These are phyloP conservation scores for Backusella australiensis DNA, from an alignment of 192 early-diverging fungal genomes.

Conservation along the genomic window DNA sequence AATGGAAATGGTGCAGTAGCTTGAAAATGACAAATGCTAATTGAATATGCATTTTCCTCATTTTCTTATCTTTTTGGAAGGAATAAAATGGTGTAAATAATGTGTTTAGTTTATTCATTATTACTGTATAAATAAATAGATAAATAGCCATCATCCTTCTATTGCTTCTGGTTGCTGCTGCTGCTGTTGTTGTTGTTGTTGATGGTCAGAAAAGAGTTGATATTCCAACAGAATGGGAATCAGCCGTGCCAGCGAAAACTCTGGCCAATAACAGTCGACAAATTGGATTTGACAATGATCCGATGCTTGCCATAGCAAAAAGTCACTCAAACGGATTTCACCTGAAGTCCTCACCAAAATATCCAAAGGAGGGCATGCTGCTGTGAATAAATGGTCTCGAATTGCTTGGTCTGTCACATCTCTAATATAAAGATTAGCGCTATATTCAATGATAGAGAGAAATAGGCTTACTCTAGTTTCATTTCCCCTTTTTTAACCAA, in stretches of 20 bases:
- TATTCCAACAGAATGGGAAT: conserved; percentile 79
- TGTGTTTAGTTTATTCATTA: too few species aligned
- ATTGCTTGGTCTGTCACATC: conserved; percentile 64
- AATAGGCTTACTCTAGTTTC: conserved; percentile 29
- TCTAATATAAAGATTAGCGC: conserved; percentile 24
- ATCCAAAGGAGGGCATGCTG: conserved; percentile 71
- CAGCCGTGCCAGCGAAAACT: conserved; percentile 89
- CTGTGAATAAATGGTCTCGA: conserved; percentile 62
- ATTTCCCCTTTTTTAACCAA: conserved; percentile 58
- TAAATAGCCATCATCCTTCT: neutral
- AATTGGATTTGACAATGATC: conserved; percentile 81
- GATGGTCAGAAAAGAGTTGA: conserved; percentile 54
- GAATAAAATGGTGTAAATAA: too few species aligned
- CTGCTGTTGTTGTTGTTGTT: neutral
- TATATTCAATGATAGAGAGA: neutral
- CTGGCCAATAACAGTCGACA: conserved; percentile 90
- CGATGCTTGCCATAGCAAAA: conserved; percentile 41
- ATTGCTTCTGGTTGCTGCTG: neutral
- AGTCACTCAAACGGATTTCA: conserved; percentile 94
- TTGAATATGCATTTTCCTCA: too few species aligned
- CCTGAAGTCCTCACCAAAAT: conserved; percentile 92
- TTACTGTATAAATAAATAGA: too few species aligned
- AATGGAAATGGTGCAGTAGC: too few species aligned
- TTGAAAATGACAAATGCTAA: too few species aligned
- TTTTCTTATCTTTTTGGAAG: too few species aligned